These are phyloP conservation scores for Penicillium sp. DNA, from an alignment of 2,329 filamentous ascomycete species.

Conservation along the genomic window DNA sequence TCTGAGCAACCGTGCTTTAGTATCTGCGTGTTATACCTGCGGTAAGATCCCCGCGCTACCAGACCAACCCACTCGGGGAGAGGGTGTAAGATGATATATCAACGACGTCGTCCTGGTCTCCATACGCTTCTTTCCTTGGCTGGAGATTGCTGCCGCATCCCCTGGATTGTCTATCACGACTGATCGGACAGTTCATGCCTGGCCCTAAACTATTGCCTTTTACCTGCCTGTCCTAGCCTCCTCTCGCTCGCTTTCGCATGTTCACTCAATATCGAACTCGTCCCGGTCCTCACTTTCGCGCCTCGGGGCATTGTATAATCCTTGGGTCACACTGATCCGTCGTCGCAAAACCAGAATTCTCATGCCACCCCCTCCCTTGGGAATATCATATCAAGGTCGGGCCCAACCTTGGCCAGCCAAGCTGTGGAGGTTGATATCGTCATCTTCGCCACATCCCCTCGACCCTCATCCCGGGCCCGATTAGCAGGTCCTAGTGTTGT, in stretches of 20 bases:
- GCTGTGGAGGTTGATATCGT: slow-evolving; percentile 8
- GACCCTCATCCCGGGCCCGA: background rate
- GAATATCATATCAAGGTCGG: slow-evolving; percentile 3
- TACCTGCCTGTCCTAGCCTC: background rate
- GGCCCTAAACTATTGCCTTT: background rate
- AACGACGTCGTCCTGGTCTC: slow-evolving; percentile 1
- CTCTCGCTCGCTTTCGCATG: background rate
- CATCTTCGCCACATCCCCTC: slow-evolving; percentile 9
- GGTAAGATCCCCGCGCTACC: background rate
- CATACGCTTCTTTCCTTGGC: background rate
- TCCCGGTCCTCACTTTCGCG: background rate
- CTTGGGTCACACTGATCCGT: slow-evolving; percentile 3
- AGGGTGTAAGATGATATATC: background rate
- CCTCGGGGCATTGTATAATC: background rate
- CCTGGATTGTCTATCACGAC: background rate
- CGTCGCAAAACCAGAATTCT: background rate
- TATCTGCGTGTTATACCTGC: background rate
- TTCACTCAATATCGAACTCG: background rate
- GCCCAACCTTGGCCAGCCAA: slow-evolving; percentile 3
- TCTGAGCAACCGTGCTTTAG: background rate
- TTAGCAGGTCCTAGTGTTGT: background rate
- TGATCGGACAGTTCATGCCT: background rate
- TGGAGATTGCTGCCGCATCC: background rate
- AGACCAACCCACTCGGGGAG: background rate
- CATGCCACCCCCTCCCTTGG: background rate